Evolutionary conservation across 1,284 basidiomycete species (phyloP).

Genomic region (Rhizoctonia solani): DNA sequence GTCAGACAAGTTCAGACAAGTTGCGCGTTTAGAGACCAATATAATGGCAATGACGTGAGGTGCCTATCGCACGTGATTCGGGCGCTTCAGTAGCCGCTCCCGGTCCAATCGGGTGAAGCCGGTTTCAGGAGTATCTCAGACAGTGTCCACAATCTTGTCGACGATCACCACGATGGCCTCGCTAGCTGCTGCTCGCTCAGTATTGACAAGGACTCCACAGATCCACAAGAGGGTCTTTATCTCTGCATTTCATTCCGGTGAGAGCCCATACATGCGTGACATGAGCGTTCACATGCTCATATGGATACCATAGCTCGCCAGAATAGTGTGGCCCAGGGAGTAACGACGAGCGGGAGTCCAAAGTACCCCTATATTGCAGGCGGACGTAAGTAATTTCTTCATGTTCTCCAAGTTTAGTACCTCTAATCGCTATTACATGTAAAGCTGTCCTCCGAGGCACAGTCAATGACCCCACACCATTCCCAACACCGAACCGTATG

Average conservation of each 20-base stretch:
- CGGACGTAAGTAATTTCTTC: conserved; percentile 59
- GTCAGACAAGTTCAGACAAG: not conserved
- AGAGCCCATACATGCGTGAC: not conserved
- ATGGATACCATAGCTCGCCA: conserved; percentile 12
- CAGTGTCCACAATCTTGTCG: not conserved
- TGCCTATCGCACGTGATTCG: conserved; percentile 16
- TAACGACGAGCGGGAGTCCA: conserved; percentile 20
- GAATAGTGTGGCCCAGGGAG: conserved; percentile 13
- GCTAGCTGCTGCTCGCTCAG: conserved; percentile 16
- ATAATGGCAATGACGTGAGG: not conserved
- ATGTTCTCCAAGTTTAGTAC: conserved; percentile 1
- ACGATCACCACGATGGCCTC: conserved; percentile 27
- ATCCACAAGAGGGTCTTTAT: conserved; percentile 22
- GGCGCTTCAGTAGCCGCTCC: conserved; percentile 14
- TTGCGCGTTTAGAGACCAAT: not conserved
- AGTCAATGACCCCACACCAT: conserved; percentile 92
- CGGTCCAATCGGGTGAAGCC: conserved; percentile 34
- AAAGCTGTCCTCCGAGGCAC: conserved; percentile 83
- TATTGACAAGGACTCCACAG: conserved; percentile 1
- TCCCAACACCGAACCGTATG: conserved; percentile 77
- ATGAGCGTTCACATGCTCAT: conserved; percentile 22
- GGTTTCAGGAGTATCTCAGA: conserved; percentile 26
- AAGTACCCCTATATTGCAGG: conserved; percentile 60
- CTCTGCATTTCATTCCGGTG: conserved; percentile 29
- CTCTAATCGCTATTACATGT: too few relatives aligned